phyloP scores from a whole-genome alignment of 306 rosid species.

The Dryas alaskensis region DNA sequence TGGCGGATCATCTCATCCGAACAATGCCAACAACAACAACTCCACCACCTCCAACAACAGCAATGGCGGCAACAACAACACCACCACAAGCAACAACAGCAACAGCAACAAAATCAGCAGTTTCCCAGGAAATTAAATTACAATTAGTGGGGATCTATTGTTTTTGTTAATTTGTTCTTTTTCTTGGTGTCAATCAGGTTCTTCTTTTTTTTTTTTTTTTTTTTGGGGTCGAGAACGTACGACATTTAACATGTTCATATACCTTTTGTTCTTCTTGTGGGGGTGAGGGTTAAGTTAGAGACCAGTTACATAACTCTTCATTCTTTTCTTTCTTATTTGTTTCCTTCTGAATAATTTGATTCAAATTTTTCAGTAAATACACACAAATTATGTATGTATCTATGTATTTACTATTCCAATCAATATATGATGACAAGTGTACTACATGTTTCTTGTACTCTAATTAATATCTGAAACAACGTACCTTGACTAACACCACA shows the following conservation, averaged over 20 bases:
- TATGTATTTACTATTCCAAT: background rate
- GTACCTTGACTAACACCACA: constrained; percentile 9
- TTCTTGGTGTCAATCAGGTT: background rate
- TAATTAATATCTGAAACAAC: constrained; percentile 15
- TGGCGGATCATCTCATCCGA: constrained; percentile 49
- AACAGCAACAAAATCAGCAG: constrained; percentile 37
- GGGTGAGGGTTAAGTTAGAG: constrained; percentile 24
- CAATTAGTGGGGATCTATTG: background rate
- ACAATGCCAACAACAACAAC: constrained; percentile 18
- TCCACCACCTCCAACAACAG: constrained; percentile 23
- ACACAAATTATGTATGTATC: background rate
- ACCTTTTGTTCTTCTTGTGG: constrained; percentile 40
- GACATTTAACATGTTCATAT: constrained; percentile 60
- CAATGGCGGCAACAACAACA: constrained; percentile 13
- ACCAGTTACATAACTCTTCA: constrained; percentile 16
- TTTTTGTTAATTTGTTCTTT: background rate
- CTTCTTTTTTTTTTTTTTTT: background rate
- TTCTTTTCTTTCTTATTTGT: constrained; percentile 41
- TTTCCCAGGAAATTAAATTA: constrained; percentile 58
- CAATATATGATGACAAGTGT: background rate
- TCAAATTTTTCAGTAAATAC: constrained; percentile 42
- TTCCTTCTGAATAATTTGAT: constrained; percentile 41
- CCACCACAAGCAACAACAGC: background rate
- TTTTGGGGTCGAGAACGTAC: constrained; percentile 23
- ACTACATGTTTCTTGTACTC: background rate